Evolutionary conservation across 805 yeast genomes (phyloP).

Genomic region (Candida silvicultrix): DNA sequence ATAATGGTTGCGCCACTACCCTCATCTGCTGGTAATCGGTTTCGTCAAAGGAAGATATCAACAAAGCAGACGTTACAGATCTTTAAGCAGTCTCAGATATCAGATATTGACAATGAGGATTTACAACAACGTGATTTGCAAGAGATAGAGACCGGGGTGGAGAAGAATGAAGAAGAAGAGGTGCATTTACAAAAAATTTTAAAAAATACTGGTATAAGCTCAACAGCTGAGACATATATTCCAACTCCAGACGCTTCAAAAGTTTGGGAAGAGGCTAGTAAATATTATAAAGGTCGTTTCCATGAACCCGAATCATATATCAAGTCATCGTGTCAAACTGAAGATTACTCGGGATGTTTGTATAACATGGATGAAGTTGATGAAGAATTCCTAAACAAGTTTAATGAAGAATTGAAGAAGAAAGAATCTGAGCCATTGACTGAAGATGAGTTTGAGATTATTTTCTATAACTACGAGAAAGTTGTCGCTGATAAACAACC

Average conservation of each 20-base stretch:
- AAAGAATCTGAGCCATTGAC: slow-evolving; percentile 34
- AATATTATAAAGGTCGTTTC: slow-evolving; percentile 65
- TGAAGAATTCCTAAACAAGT: slow-evolving; percentile 51
- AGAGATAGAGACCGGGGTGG: slow-evolving; percentile 95
- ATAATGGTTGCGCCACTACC: slow-evolving; percentile 7
- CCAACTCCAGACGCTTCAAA: slow-evolving; percentile 96
- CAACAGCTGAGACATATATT: slow-evolving; percentile 53
- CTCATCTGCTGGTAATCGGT: slow-evolving; percentile 35
- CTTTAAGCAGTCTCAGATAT: slow-evolving; percentile 70
- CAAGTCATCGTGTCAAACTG: slow-evolving; percentile 91
- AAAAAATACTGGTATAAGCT: slow-evolving; percentile 66
- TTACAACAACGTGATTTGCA: slow-evolving; percentile 76
- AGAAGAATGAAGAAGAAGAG: slow-evolving; percentile 95
- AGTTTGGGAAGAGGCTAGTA: slow-evolving; percentile 69
- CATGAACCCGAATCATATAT: slow-evolving; percentile 73
- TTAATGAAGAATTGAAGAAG: slow-evolving; percentile 27
- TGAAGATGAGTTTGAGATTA: slow-evolving; percentile 81
- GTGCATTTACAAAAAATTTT: slow-evolving; percentile 91
- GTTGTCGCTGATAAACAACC: slow-evolving; percentile 81
- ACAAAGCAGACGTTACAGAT: slow-evolving; percentile 83
- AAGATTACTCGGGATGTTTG: slow-evolving; percentile 81
- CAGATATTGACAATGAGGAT: slow-evolving; percentile 70
- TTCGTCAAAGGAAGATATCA: slow-evolving; percentile 91
- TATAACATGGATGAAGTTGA: slow-evolving; percentile 91
- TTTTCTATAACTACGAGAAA: slow-evolving; percentile 69